Evolutionary conservation across 1,284 basidiomycete genomes (phyloP).

Genomic region (Coniferiporia weirii): DNA sequence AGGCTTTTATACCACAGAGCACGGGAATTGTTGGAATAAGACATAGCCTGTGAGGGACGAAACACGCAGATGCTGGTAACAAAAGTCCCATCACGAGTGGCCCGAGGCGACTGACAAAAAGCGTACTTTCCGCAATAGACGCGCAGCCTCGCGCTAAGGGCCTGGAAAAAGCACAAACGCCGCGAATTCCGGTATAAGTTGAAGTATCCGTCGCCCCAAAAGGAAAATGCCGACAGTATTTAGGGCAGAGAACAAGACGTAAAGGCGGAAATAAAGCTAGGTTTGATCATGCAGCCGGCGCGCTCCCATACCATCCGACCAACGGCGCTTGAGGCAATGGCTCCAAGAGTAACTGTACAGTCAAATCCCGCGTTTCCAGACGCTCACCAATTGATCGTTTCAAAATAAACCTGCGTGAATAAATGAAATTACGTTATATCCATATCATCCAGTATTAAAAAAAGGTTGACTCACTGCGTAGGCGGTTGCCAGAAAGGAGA

Average conservation of each 20-base stretch:
- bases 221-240: not conserved
- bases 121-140: constrained; percentile 1
- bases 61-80: not conserved
- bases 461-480: not conserved
- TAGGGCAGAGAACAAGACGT: not conserved
- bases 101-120: constrained; percentile 8
- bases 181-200: not conserved
- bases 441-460: not conserved
- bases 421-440: not conserved
- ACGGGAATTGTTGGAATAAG: constrained; percentile 11
- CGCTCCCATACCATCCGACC: not conserved
- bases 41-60: constrained; percentile 6
- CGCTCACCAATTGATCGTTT: constrained; percentile 5
- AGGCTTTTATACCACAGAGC: not conserved
- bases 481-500: not conserved
- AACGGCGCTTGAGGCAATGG: not conserved
- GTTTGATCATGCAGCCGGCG: not conserved
- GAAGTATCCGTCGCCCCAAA: not conserved
- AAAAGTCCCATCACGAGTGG: constrained; percentile 1
- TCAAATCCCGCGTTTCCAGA: too few species aligned
- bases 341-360: not conserved
- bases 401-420: not conserved
- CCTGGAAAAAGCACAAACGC: too few species aligned
- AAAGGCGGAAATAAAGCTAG: not conserved
- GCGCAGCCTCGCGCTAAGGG: not conserved